Evolutionary conservation across 1,139 yeast species (phyloP).

Genomic region (Torulaspora globosa): DNA sequence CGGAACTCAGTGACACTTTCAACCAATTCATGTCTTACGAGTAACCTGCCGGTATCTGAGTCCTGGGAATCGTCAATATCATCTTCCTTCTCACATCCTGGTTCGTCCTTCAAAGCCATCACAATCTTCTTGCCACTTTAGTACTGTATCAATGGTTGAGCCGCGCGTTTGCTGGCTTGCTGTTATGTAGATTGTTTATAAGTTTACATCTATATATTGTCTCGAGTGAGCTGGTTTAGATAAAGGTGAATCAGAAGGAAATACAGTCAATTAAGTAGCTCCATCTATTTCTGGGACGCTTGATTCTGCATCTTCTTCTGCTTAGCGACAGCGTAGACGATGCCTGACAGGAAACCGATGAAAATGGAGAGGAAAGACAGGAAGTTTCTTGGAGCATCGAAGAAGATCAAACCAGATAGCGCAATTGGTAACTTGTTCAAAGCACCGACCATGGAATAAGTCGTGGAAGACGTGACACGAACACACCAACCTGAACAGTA

Average conservation of each 20-base stretch:
- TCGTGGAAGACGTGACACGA: slow-evolving; percentile 95
- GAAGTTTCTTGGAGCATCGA: slow-evolving; percentile 91
- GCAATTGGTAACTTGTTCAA: slow-evolving; percentile 97
- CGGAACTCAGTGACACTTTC: neutral
- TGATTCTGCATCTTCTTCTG: slow-evolving; percentile 51
- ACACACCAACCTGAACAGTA: slow-evolving; percentile 99
- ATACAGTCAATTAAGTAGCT: neutral
- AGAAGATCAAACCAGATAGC: slow-evolving; percentile 85
- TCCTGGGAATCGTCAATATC: slow-evolving; percentile 12
- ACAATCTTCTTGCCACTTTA: neutral
- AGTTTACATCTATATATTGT: neutral
- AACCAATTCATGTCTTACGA: neutral
- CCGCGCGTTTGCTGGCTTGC: slow-evolving; percentile 1
- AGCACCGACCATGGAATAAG: slow-evolving; percentile 99
- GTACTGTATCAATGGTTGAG: neutral
- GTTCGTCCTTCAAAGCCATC: neutral
- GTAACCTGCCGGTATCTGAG: slow-evolving; percentile 3
- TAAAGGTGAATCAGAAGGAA: neutral
- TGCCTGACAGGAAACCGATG: slow-evolving; percentile 89
- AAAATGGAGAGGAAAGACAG: slow-evolving; percentile 86
- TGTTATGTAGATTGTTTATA: slow-evolving; percentile 1
- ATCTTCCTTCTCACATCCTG: neutral
- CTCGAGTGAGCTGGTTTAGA: neutral
- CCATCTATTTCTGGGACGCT: slow-evolving; percentile 9
- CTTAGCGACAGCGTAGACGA: slow-evolving; percentile 91